Conservation (phyloP, 2,329 filamentous ascomycete species). For the Aspergillus luchuensis region DNA sequence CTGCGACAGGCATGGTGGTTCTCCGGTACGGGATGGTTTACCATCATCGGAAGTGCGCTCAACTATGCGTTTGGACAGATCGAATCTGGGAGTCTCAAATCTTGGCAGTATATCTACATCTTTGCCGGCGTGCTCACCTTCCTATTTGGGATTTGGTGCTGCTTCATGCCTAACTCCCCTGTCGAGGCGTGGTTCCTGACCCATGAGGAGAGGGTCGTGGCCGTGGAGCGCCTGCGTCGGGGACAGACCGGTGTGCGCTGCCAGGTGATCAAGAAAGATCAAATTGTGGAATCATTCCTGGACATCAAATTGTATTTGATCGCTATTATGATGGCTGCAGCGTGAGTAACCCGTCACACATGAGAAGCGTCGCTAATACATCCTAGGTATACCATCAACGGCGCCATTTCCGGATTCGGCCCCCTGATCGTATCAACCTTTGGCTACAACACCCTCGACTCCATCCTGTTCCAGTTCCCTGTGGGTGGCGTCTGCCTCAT, state of each 20-base stretch:
- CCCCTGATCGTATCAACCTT: slow-evolving; percentile 73
- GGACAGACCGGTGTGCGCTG: slow-evolving; percentile 67
- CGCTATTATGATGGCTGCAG: slow-evolving; percentile 68
- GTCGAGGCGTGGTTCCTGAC: slow-evolving; percentile 70
- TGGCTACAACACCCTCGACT: slow-evolving; percentile 63
- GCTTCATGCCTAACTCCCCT: slow-evolving; percentile 66
- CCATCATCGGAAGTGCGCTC: slow-evolving; percentile 63
- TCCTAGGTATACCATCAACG: slow-evolving; percentile 67
- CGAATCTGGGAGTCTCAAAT: slow-evolving; percentile 52
- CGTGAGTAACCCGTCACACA: slow-evolving; percentile 38
- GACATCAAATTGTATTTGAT: slow-evolving; percentile 67
- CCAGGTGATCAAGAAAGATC: slow-evolving; percentile 60
- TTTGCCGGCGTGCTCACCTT: slow-evolving; percentile 66
- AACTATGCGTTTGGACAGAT: slow-evolving; percentile 72
- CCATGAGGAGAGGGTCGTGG: slow-evolving; percentile 62
- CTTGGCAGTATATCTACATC: slow-evolving; percentile 73
- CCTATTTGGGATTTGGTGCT: slow-evolving; percentile 66
- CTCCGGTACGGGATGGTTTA: slow-evolving; percentile 58
- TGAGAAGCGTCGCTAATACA: slow-evolving; percentile 1
- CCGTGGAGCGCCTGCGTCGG: slow-evolving; percentile 63
- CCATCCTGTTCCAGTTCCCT: slow-evolving; percentile 74
- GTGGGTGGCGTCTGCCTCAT: slow-evolving; percentile 69
- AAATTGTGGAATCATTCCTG: slow-evolving; percentile 60
- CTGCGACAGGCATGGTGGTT: slow-evolving; percentile 70
- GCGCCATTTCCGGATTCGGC: slow-evolving; percentile 70